Evolutionary conservation across 176 grass and related monocot species (phyloP).

Genomic region (Elymus sibiricus): DNA sequence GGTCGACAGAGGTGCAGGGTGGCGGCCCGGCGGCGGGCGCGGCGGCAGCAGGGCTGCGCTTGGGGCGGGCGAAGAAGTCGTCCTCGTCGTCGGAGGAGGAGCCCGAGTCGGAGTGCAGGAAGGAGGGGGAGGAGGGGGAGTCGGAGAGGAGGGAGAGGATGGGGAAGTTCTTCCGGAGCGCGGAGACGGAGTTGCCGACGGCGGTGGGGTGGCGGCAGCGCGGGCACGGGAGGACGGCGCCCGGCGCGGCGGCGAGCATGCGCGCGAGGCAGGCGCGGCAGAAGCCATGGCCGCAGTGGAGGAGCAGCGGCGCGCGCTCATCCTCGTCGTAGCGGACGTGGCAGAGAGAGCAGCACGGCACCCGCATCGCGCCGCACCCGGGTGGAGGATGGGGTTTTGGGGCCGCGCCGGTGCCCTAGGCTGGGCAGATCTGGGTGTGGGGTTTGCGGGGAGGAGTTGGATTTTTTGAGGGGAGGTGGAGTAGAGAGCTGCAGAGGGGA

Average conservation of each 20-base stretch:
- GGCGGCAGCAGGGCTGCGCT: not conserved
- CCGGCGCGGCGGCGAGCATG: conserved; percentile 68
- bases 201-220: conserved; percentile 85
- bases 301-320: conserved; percentile 78
- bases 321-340: conserved; percentile 87
- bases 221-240: conserved; percentile 68
- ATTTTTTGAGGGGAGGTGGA: conserved; percentile 25
- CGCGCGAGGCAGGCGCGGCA: conserved; percentile 86
- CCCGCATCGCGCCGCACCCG: conserved; percentile 49
- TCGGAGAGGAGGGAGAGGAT: conserved; percentile 78
- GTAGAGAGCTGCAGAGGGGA: not conserved
- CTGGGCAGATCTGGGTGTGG: conserved; percentile 12
- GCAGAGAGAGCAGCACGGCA: conserved; percentile 94
- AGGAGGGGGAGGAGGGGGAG: conserved; percentile 68
- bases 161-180: conserved; percentile 92
- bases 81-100: conserved; percentile 50
- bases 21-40: conserved; percentile 15
- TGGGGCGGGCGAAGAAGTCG: conserved; percentile 47
- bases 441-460: conserved; percentile 21
- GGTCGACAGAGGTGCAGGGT: conserved; percentile 55
- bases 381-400: not conserved
- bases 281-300: conserved; percentile 99
- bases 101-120: conserved; percentile 51
- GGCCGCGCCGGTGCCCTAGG: conserved; percentile 25
- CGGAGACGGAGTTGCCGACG: conserved; percentile 89